Base-by-base conservation (phyloP, 1,284 basidiomycete species). In the Tremellales sp. region DNA sequence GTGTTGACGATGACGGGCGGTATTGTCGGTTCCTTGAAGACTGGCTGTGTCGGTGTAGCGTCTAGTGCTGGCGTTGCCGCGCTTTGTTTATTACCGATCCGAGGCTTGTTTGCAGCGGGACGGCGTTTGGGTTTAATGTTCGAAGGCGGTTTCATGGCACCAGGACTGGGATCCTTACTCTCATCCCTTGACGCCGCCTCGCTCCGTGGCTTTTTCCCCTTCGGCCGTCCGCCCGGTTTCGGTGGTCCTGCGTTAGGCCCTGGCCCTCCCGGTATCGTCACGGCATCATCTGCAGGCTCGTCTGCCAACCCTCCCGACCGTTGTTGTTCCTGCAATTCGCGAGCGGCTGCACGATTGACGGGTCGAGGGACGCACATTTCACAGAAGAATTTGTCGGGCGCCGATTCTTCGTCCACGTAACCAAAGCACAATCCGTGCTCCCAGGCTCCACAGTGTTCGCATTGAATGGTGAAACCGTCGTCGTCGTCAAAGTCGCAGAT, bases 381-480 rank as follows among this genome's bases (percentile, higher is more conserved):
- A 54, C 74, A 76, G 26, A 68, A 60, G 46, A 68, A 76, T 2
- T 54, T 58, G 21, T 93, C 87, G 1, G 90, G 89, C 0, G 90
- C 84, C 27, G 79, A 78, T 27, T 77, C 75, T 36, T 79, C 81
- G 43, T 82, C 76, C 19, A 77, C 74, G 62, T 90, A 85, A 27
- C 81, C 82, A 62, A 93, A 89, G 72, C 92, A 96, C 4, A 85
- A 84, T 6, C 83, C 87, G 73, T 97, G 92, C 64, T 88, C 89
- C 91, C 92, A 96, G 17, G 87, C 81, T 22, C 81, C 81, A 70
- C 93, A 97, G 46, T 79, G 75, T 70, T 96, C 93, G 73, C 92
- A 97, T 23, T 88, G 89, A 51, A 96, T 90, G 15, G 86, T 88
- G 75, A 90, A 92, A 15, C 91, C 91, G 68, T 93, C 90, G 74